Evolutionary conservation across 345 rosid genomes (phyloP), one percentile per base, ranked within the genome.

Genomic region (Rubroshorea leprosula): DNA sequence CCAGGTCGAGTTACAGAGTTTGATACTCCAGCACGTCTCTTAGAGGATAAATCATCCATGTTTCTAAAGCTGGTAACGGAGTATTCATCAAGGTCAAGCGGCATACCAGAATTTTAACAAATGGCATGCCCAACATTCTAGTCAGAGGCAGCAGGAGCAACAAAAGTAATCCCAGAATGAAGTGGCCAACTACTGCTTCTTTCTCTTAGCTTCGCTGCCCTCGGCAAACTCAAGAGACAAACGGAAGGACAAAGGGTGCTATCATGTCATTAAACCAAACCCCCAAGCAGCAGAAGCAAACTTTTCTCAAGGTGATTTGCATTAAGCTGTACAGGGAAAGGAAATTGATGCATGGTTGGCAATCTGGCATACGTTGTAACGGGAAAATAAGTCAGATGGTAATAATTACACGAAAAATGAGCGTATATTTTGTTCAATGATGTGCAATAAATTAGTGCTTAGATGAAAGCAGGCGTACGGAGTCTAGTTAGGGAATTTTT

Each of bases 21-120:
- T 65, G 96, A 93, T 74, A 79, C 90, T 49, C 99, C 99, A 5
- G 57, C 55, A 1, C 67, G 79, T 49, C 89, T 93, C 47, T 63
- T 93, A 58, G 99, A 93, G 74, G 96, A 93, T 62, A 90, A 89
- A 73, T 74, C 96, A 54, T 90, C 99, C 29, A 83, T 87, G 97
- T 93, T 93, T 67, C 74, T 83, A 26, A 93, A 93, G 83, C 70
- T 93, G 69, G 99, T 93, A 49, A 76, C 87, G 0, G 99, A 93
- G 66, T 90, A 93, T 64, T 87, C 97, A 1, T 78, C 96, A 66
- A 93, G 99, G 72, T 93, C 99, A 56, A 83, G 74, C 61, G 95
- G 99, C 71, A 80, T 89, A 15, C 86, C 97, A 29, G 99, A 93
- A 24, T 72, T 80, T 72, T 93, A 66, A 55, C 26, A 5, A 21